Conservation (phyloP, 192 early-diverging fungal genomes). For the Geranomyces variabilis region DNA sequence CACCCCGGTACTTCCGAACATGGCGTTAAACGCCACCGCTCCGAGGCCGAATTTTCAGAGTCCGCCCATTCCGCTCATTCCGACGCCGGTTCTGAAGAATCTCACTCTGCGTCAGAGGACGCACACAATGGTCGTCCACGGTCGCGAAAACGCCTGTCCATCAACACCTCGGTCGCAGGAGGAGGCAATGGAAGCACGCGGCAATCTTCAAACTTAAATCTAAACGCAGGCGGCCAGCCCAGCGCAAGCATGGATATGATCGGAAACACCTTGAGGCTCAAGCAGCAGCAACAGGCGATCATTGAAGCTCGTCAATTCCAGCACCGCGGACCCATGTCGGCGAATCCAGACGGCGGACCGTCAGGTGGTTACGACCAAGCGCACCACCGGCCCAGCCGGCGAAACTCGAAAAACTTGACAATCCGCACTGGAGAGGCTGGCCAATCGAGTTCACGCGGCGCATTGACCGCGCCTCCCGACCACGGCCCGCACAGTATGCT, state of each 20-base stretch:
- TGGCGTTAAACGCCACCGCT: constrained; percentile 21
- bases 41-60: constrained; percentile 29
- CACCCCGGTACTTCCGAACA: background rate
- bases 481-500: background rate
- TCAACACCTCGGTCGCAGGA: constrained; percentile 30
- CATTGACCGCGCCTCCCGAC: constrained; percentile 23
- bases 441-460: background rate
- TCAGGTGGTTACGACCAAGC: background rate
- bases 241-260: constrained; percentile 44
- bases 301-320: constrained; percentile 54
- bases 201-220: background rate
- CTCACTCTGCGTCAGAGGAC: constrained; percentile 15
- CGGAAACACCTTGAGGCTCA: constrained; percentile 56
- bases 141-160: constrained; percentile 36
- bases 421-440: constrained; percentile 23
- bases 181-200: background rate
- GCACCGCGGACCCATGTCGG: constrained; percentile 24
- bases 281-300: constrained; percentile 68
- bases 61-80: constrained; percentile 6
- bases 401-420: constrained; percentile 17
- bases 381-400: constrained; percentile 39
- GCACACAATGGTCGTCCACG: constrained; percentile 5
- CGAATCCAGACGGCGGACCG: constrained; percentile 10
- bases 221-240: background rate
- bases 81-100: constrained; percentile 16